A percentile compares a stretch with the other conserved stretches of the same genome.
These are phyloP conservation scores for Cystofilobasidium ferigula DNA, from an alignment of 768 basidiomycete genomes.

Conservation along the genomic window DNA sequence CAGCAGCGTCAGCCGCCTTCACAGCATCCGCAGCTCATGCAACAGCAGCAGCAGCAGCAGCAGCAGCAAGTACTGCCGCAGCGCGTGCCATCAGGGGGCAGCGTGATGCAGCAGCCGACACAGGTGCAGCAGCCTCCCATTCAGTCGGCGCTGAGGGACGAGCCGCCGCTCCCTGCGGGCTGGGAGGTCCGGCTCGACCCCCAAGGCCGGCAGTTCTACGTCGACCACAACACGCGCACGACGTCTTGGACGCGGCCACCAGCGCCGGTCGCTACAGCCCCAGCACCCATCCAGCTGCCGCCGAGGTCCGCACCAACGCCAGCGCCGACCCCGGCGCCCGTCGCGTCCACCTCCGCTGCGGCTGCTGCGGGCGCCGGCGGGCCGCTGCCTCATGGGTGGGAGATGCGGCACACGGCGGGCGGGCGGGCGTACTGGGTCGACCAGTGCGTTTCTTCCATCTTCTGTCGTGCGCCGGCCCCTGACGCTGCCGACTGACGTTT, in stretches of 20 bases:
- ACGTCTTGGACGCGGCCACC: constrained; percentile 90
- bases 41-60: neutral
- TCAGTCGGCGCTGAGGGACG: constrained; percentile 9
- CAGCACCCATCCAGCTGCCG: neutral
- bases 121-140: constrained; percentile 10
- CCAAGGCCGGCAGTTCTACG: constrained; percentile 79
- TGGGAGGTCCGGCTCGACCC: constrained; percentile 98
- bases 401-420: constrained; percentile 95
- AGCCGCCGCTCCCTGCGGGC: constrained; percentile 59
- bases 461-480: no score
- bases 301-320: constrained; percentile 51
- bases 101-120: neutral
- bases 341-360: constrained; percentile 29
- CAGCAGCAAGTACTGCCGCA: constrained; percentile 39
- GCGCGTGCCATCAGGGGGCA: constrained; percentile 35
- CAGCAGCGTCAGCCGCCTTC: no score
- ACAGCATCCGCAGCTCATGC: no score
- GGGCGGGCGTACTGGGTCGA: constrained; percentile 99
- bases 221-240: constrained; percentile 93
- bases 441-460: no score
- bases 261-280: neutral
- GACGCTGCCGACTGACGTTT: no score
- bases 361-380: constrained; percentile 41
- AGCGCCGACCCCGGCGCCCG: constrained; percentile 47
- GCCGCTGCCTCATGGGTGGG: constrained; percentile 94